Evolutionary conservation across 768 basidiomycete species (phyloP), one percentile per base, ranked within the genome.

Genomic region (Austroboletus eburneus): DNA sequence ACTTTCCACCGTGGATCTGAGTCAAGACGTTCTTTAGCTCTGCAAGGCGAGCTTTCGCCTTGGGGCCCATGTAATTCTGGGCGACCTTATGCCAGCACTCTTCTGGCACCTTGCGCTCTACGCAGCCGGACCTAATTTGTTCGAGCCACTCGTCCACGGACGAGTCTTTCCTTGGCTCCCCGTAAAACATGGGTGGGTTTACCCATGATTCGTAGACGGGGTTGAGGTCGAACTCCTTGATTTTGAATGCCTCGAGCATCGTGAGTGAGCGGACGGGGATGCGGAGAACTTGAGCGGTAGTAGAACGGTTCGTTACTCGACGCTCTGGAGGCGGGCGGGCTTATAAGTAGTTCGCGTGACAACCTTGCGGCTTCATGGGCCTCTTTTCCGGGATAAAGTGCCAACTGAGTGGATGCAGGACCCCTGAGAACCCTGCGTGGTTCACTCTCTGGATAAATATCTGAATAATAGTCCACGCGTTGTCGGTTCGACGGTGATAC

Each of bases 1-100:
- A 89, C 55, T 79, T 82, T 13, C 85, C 85, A 10, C 85, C 87
- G 50, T 88, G 77, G 52, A 90, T 77, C 58, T 85, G 79, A 33
- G 75, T 70, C 70, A 90, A 77, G 48, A 90, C 84, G 36, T 75
- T 76, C 66, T 87, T 87, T 48, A 90, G 67, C 57, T 88, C 85
- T 25, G 76, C 69, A 49, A 90, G 68, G 47, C 81, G 77, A 30
- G 71, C 71, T 63, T 71, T 80, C n/a, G 87, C 85, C 55, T 80
- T 78, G 30, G 75, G 75, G 1, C 81, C 84, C 75, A 90, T 78
- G 62, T 78, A 87, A 57, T 83, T 81, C 60, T 87, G 85, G 18
- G 78, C 87, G 41, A 85, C 85, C 55, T 85, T 85, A 71, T 87
- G 80, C 87, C 87, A 89, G 65, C 77, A 88, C 54, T 88, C 85